Base-by-base conservation (phyloP, 306 rosid species). In the Vigna reflexopilosa region DNA sequence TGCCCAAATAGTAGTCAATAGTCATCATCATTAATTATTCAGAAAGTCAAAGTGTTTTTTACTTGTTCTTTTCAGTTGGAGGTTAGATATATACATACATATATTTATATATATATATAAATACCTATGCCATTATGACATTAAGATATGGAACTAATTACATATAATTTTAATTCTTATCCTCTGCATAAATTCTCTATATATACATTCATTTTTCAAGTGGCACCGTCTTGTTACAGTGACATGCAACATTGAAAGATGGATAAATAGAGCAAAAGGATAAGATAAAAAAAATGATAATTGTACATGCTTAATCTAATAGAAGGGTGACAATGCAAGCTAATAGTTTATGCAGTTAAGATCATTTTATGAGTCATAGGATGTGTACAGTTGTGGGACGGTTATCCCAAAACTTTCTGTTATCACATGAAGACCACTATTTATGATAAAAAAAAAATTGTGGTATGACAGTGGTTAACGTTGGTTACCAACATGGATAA, bases 331-430 rank as follows among this genome's bases (percentile, higher is more conserved):
- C 55, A 14, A 40, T 22, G 64, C 58, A 19, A 52, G 22, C 28
- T 71, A 44, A 70, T 65, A 76, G 20, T 71, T 77, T 57, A 56
- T 24, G 9, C 38, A 57, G 67, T 72, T 56, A 7, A 45, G 9
- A 32, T 62, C 14, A 54, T 52, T 82, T 64, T 77, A 58, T 59
- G 77, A 66, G 47, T 55, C 38, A n/a, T 40, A 13, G 72, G 30
- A 72, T 82, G 63, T 73, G 70, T 78, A 40, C 16, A 2, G 19
- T 58, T 58, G 74, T 83, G 83, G 83, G 86, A 67, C 81, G 80
- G 86, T 78, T 58, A 67, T 72, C 13, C 28, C 6, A 56, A 50
- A 50, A 5, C 45, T 40, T 40, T 40, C 49, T 24, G 10, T 65
- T 66, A n/a, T 34, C 66, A 82, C 78, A 72, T 64, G 75, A 65